Evolutionary conservation across 495 filamentous ascomycete genomes (phyloP).

Genomic region (Aspergillus cristatus): DNA sequence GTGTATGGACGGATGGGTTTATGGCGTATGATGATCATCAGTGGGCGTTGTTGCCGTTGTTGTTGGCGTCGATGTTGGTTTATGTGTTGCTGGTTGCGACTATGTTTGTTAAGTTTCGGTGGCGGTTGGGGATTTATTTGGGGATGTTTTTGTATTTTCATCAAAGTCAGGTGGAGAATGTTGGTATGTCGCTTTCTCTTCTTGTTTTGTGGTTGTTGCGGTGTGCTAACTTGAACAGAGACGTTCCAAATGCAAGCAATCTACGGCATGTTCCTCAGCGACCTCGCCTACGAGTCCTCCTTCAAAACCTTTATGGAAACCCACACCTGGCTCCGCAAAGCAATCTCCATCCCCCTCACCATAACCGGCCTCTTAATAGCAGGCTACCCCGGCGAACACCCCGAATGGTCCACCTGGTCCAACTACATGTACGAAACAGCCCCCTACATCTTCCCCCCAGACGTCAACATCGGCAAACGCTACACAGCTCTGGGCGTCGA

Average conservation of each 20-base stretch:
- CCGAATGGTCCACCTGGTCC: slow-evolving; percentile 52
- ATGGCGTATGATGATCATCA: slow-evolving; percentile 57
- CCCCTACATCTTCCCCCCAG: slow-evolving; percentile 45
- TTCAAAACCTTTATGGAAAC: slow-evolving; percentile 42
- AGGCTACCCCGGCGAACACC: slow-evolving; percentile 51
- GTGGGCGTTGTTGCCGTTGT: slow-evolving; percentile 55
- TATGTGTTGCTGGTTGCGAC: slow-evolving; percentile 49
- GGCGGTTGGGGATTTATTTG: slow-evolving; percentile 44
- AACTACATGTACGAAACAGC: slow-evolving; percentile 33
- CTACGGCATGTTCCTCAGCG: slow-evolving; percentile 54
- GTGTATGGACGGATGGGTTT: slow-evolving; percentile 48
- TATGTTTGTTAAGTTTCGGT: slow-evolving; percentile 46
- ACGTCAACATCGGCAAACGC: slow-evolving; percentile 41
- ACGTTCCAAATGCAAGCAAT: slow-evolving; percentile 50
- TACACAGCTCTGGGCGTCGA: slow-evolving; percentile 52
- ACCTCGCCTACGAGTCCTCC: slow-evolving; percentile 44
- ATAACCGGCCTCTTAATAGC: slow-evolving; percentile 45
- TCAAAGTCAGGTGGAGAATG: slow-evolving; percentile 25
- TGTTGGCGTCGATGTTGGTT: slow-evolving; percentile 53
- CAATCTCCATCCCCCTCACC: slow-evolving; percentile 36
- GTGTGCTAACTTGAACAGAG: slow-evolving; percentile 13
- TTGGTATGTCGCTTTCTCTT: slow-evolving; percentile 11
- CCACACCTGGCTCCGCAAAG: slow-evolving; percentile 35
- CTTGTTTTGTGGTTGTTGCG: not conserved
- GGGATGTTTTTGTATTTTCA: slow-evolving; percentile 46